Percentiles rank a stretch among this genome's conserved stretches.
Conservation (phyloP, 2,329 filamentous ascomycete species). For the Ophiostoma angusticollis region DNA sequence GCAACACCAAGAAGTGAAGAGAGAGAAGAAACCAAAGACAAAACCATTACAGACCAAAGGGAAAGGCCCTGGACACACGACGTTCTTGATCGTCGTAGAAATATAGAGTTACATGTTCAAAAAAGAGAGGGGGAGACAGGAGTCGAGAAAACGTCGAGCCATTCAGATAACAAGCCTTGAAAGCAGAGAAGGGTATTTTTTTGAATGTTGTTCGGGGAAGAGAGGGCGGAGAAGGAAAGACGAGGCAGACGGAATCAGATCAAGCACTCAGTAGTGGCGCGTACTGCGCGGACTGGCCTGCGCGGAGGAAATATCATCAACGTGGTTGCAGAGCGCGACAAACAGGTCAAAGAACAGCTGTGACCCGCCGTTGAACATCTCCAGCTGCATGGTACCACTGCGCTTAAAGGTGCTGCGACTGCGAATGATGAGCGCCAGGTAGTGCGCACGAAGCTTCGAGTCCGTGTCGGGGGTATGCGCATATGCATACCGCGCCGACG, state of each 20-base stretch:
- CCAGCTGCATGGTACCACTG: conserved; percentile 88
- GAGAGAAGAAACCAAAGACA: too few relatives aligned
- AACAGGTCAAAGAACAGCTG: conserved; percentile 88
- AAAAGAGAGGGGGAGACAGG: too few relatives aligned
- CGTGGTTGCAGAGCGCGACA: conserved; percentile 83
- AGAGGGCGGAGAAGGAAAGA: neutral
- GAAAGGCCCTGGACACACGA: too few relatives aligned
- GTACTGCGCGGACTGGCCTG: conserved; percentile 28
- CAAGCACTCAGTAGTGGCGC: conserved; percentile 16
- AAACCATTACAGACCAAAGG: too few relatives aligned
- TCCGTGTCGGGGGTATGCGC: conserved; percentile 78
- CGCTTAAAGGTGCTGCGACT: conserved; percentile 81
- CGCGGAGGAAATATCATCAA: conserved; percentile 52
- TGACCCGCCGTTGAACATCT: conserved; percentile 77
- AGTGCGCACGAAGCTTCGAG: conserved; percentile 83
- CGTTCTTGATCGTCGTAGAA: too few relatives aligned
- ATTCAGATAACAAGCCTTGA: neutral
- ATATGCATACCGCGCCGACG: conserved; percentile 83
- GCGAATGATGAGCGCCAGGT: conserved; percentile 82
- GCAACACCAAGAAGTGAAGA: too few relatives aligned
- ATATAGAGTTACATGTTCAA: too few relatives aligned
- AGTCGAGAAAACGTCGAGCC: too few relatives aligned
- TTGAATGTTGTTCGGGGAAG: neutral
- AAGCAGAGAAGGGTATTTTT: conserved; percentile 6
- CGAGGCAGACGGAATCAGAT: neutral